phyloP scores from a whole-genome alignment of 192 early-diverging fungal species.

The Spizellomyces sp. region DNA sequence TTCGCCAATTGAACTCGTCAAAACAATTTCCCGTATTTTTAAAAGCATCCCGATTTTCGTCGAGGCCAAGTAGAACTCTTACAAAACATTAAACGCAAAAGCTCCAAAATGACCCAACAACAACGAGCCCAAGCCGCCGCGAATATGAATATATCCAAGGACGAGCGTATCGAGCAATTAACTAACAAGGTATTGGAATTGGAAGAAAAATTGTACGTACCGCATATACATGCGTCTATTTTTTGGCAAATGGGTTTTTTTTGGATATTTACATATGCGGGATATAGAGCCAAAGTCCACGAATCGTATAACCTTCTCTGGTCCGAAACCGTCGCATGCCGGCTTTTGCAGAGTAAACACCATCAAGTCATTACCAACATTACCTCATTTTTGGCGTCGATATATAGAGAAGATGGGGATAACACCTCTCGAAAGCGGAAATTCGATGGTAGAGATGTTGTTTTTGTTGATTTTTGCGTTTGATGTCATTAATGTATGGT shows the following conservation, averaged over 20 bases:
- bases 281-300: slow-evolving; percentile 35
- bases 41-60: slow-evolving; percentile 40
- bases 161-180: slow-evolving; percentile 25
- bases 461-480: not conserved
- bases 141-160: not conserved
- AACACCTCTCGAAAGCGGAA: slow-evolving; percentile 1
- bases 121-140: slow-evolving; percentile 11
- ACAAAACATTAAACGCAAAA: slow-evolving; percentile 44
- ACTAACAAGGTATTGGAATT: slow-evolving; percentile 25
- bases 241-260: no score
- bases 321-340: slow-evolving; percentile 31
- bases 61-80: slow-evolving; percentile 37
- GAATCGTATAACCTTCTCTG: slow-evolving; percentile 42
- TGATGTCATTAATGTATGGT: not conserved
- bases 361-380: slow-evolving; percentile 38
- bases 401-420: slow-evolving; percentile 7
- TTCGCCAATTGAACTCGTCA: no score
- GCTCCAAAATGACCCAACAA: slow-evolving; percentile 29
- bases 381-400: slow-evolving; percentile 31
- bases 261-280: slow-evolving; percentile 3
- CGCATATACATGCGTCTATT: no score
- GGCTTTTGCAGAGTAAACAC: slow-evolving; percentile 32
- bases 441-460: slow-evolving; percentile 10
- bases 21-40: not conserved
- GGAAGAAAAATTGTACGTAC: slow-evolving; percentile 39